phyloP scores from a whole-genome alignment of 192 early-diverging fungal genomes.

The Piromyces sp. region DNA sequence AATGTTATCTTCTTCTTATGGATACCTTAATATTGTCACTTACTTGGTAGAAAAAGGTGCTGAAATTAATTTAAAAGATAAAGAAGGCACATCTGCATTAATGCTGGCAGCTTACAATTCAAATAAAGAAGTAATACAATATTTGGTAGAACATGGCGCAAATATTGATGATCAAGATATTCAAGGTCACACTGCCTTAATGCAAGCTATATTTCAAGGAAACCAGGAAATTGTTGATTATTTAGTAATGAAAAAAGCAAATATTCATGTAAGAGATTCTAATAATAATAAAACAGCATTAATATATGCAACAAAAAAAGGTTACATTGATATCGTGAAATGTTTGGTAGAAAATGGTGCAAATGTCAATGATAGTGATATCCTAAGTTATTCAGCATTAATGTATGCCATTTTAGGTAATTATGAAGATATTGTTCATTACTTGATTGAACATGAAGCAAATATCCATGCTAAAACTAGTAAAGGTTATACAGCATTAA shows the following conservation, averaged over 20 bases:
- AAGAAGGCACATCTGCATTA: neutral
- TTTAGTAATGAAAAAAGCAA: neutral
- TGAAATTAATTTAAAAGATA: neutral
- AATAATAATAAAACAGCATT: neutral
- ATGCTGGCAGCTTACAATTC: neutral
- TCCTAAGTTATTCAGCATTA: neutral
- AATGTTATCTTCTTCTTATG: neutral
- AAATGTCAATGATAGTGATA: neutral
- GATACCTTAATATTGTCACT: neutral
- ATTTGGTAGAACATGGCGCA: neutral
- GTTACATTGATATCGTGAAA: neutral
- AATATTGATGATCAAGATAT: neutral
- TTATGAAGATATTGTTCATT: neutral
- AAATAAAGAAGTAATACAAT: neutral
- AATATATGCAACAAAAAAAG: neutral
- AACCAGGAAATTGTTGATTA: neutral
- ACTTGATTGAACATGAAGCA: neutral
- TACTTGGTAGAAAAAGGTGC: neutral
- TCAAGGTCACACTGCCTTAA: neutral
- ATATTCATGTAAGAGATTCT: neutral
- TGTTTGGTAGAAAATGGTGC: neutral
- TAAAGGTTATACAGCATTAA: neutral
- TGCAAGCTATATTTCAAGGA: neutral
- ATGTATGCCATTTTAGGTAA: neutral
- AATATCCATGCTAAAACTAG: neutral